Base-by-base conservation (phyloP, 805 yeast genomes). In the Ogataea polymorpha region DNA sequence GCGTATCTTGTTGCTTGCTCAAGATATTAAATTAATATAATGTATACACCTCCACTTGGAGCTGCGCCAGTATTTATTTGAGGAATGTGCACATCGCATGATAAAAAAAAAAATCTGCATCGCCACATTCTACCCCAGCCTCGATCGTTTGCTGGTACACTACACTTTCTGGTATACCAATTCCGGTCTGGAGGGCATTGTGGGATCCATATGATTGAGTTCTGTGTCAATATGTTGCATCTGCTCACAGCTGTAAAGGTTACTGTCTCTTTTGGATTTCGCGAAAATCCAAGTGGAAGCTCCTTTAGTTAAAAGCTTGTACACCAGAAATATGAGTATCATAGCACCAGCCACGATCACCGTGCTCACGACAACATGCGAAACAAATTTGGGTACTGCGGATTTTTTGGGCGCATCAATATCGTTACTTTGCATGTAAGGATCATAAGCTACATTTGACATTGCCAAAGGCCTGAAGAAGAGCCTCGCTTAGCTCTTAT, bases 21-120 rank as follows among this genome's bases (percentile, higher is more conserved):
- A 29, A 13, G 20, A 17, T 29, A 25, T 23, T 10, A 26, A 27
- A 15, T 32, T 33, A 23, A 23, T 32, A 34, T 23, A 33, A 40
- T 40, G 31, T 34, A 35, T 34, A 29, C 14, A 20, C 30, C 15
- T 30, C 43, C 26, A 26, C 31, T 15, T 32, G 28, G 27, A 14
- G 39, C 43, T 40, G 43, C 43, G 43, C 43, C 43, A 23, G 34
- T 40, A 28, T 40, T 27, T 29, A 29, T 40, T 34, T 40, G 32
- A 15, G 39, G 35, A 34, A 35, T 40, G 39, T 14, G 42, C 42
- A 39, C 23, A 27, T 23, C 23, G 13, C 20, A 34, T 33, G 33
- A 40, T 29, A 30, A 39, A 30, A 38, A 38, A 39, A 39, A 39
- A 32, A 23, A 33, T 39, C 37, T 39, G 42, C 37, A 18, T 26